Base-by-base conservation (phyloP, 1,284 basidiomycete genomes). In the Marasmius tenuissimus region DNA sequence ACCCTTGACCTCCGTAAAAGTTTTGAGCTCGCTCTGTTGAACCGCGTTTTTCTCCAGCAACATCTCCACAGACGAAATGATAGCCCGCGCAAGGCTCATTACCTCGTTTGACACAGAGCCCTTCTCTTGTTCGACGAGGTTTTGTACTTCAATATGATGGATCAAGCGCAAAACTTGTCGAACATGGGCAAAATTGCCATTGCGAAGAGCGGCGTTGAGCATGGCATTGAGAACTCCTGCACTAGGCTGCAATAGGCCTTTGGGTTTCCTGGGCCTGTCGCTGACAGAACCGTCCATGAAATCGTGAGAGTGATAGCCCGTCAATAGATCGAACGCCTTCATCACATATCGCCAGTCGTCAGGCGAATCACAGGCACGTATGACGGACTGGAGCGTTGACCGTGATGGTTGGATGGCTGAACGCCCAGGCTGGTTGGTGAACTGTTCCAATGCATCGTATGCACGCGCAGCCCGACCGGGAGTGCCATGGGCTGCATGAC, bases 271-370 rank as follows among this genome's bases (percentile, higher is more conserved):
- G 4, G 81, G 77, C 4, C 50, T 58, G 50, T 66, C 62, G 7
- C 70, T 68, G 11, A 76, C 72, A 5, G 76, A 70, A n/a, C 78
- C 79, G 61, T 82, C 81, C 69, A 78, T 73, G 69, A 88, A 85
- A 64, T 85, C 83, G 59, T 80, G 75, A 3, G 71, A 69, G 62
- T 80, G 79, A 67, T 83, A 84, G 4, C 88, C 88, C 4, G 87
- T 85, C 84, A 91, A 85, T 63, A 89, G 73, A 64, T 88, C 84
- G 70, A 90, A 88, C 12, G 82, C 75, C 56, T 79, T 78, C 50
- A 76, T 70, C 1, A 87, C 84, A 33, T 77, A 75, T 38, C 71
- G 73, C 89, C 88, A 92, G 72, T 92, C 87, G 16, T 70, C 77
- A 45, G 77, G 77, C 56, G 81, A 79, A 81, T 84, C 83, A 70